Evolutionary conservation across 306 rosid species (phyloP).

Genomic region (Rubus idaeus): DNA sequence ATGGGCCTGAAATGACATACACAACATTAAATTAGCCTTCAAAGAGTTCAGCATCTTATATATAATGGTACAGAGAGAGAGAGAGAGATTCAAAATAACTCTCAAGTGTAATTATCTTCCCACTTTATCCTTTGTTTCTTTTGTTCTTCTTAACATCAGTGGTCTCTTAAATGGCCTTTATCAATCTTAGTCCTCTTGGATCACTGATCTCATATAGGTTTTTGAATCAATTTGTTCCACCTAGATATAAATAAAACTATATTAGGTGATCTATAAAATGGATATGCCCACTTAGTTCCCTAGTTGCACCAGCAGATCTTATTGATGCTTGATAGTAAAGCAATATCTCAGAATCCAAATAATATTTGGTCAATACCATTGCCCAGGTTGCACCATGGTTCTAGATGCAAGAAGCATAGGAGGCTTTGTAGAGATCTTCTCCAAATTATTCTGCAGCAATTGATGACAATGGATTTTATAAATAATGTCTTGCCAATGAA

Average conservation of each 20-base stretch:
- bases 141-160: slow-evolving; percentile 74
- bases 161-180: slow-evolving; percentile 82
- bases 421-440: slow-evolving; percentile 87
- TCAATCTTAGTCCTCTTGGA: slow-evolving; percentile 62
- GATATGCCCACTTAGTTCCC: background rate
- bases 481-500: background rate
- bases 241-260: slow-evolving; percentile 25
- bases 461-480: slow-evolving; percentile 8
- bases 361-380: slow-evolving; percentile 54
- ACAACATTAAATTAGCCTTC: slow-evolving; percentile 15
- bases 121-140: slow-evolving; percentile 68
- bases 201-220: slow-evolving; percentile 71
- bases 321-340: background rate
- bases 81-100: slow-evolving; percentile 4
- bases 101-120: slow-evolving; percentile 55
- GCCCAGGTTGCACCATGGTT: slow-evolving; percentile 91
- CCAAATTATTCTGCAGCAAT: slow-evolving; percentile 76
- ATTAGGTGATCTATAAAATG: background rate
- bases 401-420: slow-evolving; percentile 73
- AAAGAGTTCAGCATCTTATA: background rate
- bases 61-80: background rate
- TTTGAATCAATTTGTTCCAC: slow-evolving; percentile 82
- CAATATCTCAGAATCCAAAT: background rate
- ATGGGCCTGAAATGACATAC: slow-evolving; percentile 59
- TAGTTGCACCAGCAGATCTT: background rate